Evolutionary conservation across 2,329 filamentous ascomycete species (phyloP), one percentile per base, ranked within the genome.

Genomic region (Sclerotiophoma versabilis): DNA sequence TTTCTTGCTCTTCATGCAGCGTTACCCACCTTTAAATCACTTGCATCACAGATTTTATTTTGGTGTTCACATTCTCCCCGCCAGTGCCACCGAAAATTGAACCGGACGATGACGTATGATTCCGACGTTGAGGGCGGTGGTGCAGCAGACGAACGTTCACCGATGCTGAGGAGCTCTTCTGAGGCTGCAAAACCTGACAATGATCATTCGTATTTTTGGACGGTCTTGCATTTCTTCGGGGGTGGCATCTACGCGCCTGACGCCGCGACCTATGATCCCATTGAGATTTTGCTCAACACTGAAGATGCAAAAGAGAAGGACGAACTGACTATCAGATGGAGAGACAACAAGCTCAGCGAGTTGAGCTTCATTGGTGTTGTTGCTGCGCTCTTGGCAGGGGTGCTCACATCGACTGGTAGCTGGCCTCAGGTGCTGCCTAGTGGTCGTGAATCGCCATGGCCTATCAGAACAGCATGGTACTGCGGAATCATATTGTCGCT

Each of bases 401-500:
- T 75, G 30, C 64, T 79, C 12, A 79, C 76, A 1, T 78, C 76
- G 6, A 80, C 77, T 1, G 77, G 77, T 10, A 73, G 71, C 37
- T 80, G 77, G 77, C 77, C 77, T 10, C 70, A 71, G 42, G 71
- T 80, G 19, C 64, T 79, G 7, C 65, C 67, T 10, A 75, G 75
- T 38, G 75, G 69, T 5, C 42, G 63, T n/a, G 27, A 61, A 30
- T 71, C 74, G 12, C 77, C 77, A 2, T 79, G 77, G 77, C 57
- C 68, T 4, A 72, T 79, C 4, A 70, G 76, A 10, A 74, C 76
- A 10, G 72, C 71, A 17, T 79, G 76, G 76, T 79, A 74, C 59
- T 73, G 71, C 43, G 77, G 76, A 11, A 77, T 79, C 30, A 71
- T 83, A 10, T 77, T 84, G 22, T 74, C 81, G 1, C 72, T 84